These are phyloP conservation scores for Apophysomyces trapeziformis DNA, from an alignment of 371 early-diverging fungal genomes.

Conservation along the genomic window DNA sequence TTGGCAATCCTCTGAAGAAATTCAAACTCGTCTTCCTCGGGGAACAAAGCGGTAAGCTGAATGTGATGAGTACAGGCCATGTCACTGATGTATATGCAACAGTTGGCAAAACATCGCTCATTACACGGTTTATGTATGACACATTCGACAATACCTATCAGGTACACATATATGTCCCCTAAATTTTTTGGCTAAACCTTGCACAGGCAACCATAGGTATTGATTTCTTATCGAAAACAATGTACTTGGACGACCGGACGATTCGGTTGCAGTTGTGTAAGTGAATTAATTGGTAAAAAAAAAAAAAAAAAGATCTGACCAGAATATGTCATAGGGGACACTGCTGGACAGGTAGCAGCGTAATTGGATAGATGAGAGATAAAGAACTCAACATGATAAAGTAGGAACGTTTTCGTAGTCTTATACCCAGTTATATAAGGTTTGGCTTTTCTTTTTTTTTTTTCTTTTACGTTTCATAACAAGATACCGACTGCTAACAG, in stretches of 20 bases:
- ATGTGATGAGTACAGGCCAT: background rate
- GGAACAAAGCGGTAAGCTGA: conserved; percentile 89
- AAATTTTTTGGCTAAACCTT: background rate
- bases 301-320: background rate
- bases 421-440: conserved; percentile 98
- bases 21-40: conserved; percentile 96
- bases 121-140: conserved; percentile 99
- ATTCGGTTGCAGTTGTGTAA: conserved; percentile 95
- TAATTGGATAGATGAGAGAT: background rate
- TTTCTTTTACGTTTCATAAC: background rate
- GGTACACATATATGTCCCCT: conserved; percentile 44
- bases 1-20: conserved; percentile 75
- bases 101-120: conserved; percentile 99
- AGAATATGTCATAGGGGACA: conserved; percentile 78
- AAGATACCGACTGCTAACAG: background rate
- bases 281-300: background rate
- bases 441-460: background rate
- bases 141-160: conserved; percentile 98
- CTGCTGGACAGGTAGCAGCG: conserved; percentile 93
- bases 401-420: conserved; percentile 93
- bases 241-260: conserved; percentile 96
- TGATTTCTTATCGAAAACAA: conserved; percentile 99
- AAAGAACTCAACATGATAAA: conserved; percentile 13
- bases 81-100: background rate
- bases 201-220: conserved; percentile 98